These are phyloP conservation scores for Gymnopus androsaceus DNA, from an alignment of 1,284 basidiomycete genomes.

Conservation along the genomic window DNA sequence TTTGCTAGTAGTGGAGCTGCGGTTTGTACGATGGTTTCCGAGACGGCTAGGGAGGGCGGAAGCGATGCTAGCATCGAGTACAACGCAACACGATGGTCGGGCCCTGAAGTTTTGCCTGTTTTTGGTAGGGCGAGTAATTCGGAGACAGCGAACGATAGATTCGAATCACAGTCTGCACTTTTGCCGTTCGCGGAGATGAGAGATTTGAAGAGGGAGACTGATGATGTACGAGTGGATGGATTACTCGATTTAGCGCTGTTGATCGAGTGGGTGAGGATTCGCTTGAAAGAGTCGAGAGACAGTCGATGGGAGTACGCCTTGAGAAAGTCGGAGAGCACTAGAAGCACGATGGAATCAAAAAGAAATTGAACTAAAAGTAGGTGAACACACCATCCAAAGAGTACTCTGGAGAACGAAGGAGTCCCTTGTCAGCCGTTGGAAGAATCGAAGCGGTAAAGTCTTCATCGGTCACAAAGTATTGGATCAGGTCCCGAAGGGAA, in stretches of 20 bases:
- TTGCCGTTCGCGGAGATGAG: slow-evolving; percentile 35
- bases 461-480: slow-evolving; percentile 46
- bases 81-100: slow-evolving; percentile 83
- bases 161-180: slow-evolving; percentile 28
- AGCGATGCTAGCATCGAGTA: slow-evolving; percentile 75
- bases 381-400: slow-evolving; percentile 54
- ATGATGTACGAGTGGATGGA: slow-evolving; percentile 57
- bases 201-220: slow-evolving; percentile 63
- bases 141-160: slow-evolving; percentile 48
- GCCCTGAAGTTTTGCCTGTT: slow-evolving; percentile 80
- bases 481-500: slow-evolving; percentile 64
- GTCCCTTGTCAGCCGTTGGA: slow-evolving; percentile 71
- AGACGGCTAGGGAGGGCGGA: slow-evolving; percentile 51
- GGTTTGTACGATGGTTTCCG: slow-evolving; percentile 54
- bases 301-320: slow-evolving; percentile 57
- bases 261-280: slow-evolving; percentile 66
- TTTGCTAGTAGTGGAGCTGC: slow-evolving; percentile 70
- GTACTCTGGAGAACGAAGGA: slow-evolving; percentile 74
- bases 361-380: not conserved
- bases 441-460: slow-evolving; percentile 57
- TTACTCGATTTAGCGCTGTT: slow-evolving; percentile 82
- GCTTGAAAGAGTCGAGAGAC: slow-evolving; percentile 55
- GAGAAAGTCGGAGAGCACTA: slow-evolving; percentile 61
- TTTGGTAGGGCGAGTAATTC: slow-evolving; percentile 78
- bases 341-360: no score